These are phyloP conservation scores for Boletus coccyginus DNA, from an alignment of 768 basidiomycete genomes.

Conservation along the genomic window DNA sequence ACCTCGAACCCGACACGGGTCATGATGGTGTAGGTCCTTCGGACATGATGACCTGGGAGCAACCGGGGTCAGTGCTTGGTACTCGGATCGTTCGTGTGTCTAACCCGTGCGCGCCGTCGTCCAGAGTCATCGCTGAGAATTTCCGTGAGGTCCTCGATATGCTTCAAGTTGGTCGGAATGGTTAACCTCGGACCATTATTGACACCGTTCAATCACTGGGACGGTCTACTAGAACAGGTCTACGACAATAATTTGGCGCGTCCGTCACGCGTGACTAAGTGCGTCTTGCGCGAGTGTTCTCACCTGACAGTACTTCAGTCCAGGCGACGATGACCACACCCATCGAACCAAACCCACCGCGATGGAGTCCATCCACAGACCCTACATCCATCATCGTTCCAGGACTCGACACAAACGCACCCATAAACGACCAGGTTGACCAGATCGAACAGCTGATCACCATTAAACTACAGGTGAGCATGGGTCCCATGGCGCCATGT, in stretches of 20 bases:
- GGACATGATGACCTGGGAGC: no score
- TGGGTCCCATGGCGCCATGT: not conserved
- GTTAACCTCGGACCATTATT: no score
- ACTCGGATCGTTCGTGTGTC: no score
- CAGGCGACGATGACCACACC: slow-evolving; percentile 30
- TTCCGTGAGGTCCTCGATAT: no score
- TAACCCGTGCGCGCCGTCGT: no score
- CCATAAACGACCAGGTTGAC: slow-evolving; percentile 81
- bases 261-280: slow-evolving; percentile 25
- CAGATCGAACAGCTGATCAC: slow-evolving; percentile 96
- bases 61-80: no score
- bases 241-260: slow-evolving; percentile 1
- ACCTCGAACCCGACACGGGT: no score
- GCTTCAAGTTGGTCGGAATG: no score
- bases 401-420: slow-evolving; percentile 67
- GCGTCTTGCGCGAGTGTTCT: slow-evolving; percentile 1
- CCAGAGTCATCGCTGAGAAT: no score
- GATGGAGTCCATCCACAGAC: slow-evolving; percentile 67
- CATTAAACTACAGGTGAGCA: slow-evolving; percentile 75
- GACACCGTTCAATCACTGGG: no score
- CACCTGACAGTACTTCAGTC: not conserved
- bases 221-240: no score
- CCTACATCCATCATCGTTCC: slow-evolving; percentile 64
- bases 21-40: no score
- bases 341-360: slow-evolving; percentile 58